Evolutionary conservation across 495 filamentous ascomycete genomes (phyloP), one percentile per base, ranked within the genome.

Genomic region (Apodospora peruviana): DNA sequence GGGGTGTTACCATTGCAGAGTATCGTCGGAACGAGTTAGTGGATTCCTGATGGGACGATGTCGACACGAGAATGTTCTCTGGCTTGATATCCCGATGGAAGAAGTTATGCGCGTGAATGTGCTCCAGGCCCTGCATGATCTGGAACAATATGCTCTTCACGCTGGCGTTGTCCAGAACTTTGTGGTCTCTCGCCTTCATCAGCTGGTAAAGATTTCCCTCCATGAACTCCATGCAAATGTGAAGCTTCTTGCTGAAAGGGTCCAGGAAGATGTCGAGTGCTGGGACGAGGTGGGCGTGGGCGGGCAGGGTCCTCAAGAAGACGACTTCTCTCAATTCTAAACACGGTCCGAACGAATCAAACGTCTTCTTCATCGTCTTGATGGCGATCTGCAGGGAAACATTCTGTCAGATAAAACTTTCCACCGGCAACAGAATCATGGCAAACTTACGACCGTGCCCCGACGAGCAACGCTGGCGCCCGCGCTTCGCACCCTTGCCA

Each of bases 281-380:
- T 10, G 94, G 94, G 18, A 99, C 94, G 17, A 99, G 75, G 71
- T 99, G 94, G 47, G 81, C 75, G 61, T 99, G 94, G 38, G 77
- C 70, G 0, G 94, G 94, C 14, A 99, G 70, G 11, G 90, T 88
- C 53, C 87, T 80, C 20, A 99, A 76, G 71, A 99, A 99, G 64
- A 97, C 90, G 44, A 99, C 94, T 65, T 99, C 94, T 49, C 93
- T 81, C 39, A 99, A 75, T 61, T 99, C 93, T 51, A 95, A 65
- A 64, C 94, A 97, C 35, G 87, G 88, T 19, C 76, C 69, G 60
- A 97, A 88, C 3, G 87, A 91, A 32, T 97, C 91, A 56, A 97
- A 99, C 0, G 87, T 89, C 79, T 99, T 99, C 78, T 99, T 99
- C 94, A 99, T 97, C 16, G 93, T 96, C 74, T 99, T 99, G 64